Evolutionary conservation across 768 basidiomycete species (phyloP), one percentile per base, ranked within the genome.

Genomic region (Kwoniella sp.): DNA sequence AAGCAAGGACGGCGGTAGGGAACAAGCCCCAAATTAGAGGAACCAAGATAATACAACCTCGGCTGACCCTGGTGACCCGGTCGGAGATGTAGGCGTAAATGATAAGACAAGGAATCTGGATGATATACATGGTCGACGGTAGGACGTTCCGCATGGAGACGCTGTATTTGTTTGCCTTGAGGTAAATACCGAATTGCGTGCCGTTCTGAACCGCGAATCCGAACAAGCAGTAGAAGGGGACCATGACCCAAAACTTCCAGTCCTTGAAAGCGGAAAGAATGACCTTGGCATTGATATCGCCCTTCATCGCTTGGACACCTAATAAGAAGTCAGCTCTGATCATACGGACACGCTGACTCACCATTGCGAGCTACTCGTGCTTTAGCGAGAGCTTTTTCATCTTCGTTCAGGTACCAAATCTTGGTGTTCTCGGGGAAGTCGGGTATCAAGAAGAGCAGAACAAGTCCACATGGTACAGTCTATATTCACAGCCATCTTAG

Each of bases 391-490:
- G 29, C 47, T 29, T 72, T 68, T 37, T 72, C 67, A 29, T 66
- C 70, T 23, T 61, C 60, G 25, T 28, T 66, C 25, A 72, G 29
- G 58, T 63, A 68, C 70, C 70, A 72, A 13, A 68, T 45, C 34
- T 63, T 56, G 34, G 63, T 64, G 47, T 61, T 69, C 47, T 66
- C 59, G 25, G 71, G 71, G 54, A 67, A 63, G 38, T 69, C 71
- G 26, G 71, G 71, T 15, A 73, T 62, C 50, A 67, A 50, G 59
- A 67, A 58, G 37, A 67, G 60, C 8, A 69, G 52, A 26, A 62
- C 28, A 37, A 65, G 9, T 20, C 65, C 71, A 30, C 66, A 59
- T 4, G 71, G 71, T 17, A 69, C 41, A 12, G 63, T 65, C 62
- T 67, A 26, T 9, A 13, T 26, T 29, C 17, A 56, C 9, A n/a